Evolutionary conservation across 257 asterid genomes (phyloP).

Genomic region (Penstemon barbatus): DNA sequence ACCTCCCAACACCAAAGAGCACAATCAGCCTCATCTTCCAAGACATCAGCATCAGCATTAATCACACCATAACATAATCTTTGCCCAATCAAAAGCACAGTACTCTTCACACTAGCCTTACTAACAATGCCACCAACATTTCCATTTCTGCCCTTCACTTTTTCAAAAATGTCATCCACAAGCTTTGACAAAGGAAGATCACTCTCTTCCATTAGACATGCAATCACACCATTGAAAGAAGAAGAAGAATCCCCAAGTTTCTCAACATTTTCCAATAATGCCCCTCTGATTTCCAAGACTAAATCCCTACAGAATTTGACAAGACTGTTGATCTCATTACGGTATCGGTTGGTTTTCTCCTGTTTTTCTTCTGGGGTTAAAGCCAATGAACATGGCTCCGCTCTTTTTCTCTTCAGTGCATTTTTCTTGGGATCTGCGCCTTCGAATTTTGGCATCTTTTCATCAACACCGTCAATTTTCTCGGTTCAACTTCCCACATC

Average conservation of each 20-base stretch:
- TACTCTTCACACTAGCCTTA: conserved; percentile 65
- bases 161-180: conserved; percentile 60
- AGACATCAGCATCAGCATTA: conserved; percentile 69
- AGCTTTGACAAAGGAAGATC: conserved; percentile 68
- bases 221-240: conserved; percentile 49
- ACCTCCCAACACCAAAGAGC: conserved; percentile 99
- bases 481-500: conserved; percentile 29
- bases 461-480: conserved; percentile 26
- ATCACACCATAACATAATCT: conserved; percentile 66
- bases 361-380: conserved; percentile 44
- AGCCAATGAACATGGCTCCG: conserved; percentile 20
- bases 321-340: conserved; percentile 55
- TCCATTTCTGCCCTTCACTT: conserved; percentile 43
- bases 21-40: conserved; percentile 76
- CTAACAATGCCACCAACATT: conserved; percentile 41
- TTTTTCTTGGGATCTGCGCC: conserved; percentile 29
- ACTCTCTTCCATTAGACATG: conserved; percentile 80
- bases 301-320: conserved; percentile 44
- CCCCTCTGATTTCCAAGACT: conserved; percentile 32
- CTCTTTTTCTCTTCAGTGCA: conserved; percentile 40
- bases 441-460: conserved; percentile 11
- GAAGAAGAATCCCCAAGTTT: conserved; percentile 14
- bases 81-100: conserved; percentile 69
- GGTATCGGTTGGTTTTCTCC: conserved; percentile 42
- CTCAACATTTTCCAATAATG: conserved; percentile 34